phyloP scores from a whole-genome alignment of 306 rosid species.

The Arachis hypogaea region DNA sequence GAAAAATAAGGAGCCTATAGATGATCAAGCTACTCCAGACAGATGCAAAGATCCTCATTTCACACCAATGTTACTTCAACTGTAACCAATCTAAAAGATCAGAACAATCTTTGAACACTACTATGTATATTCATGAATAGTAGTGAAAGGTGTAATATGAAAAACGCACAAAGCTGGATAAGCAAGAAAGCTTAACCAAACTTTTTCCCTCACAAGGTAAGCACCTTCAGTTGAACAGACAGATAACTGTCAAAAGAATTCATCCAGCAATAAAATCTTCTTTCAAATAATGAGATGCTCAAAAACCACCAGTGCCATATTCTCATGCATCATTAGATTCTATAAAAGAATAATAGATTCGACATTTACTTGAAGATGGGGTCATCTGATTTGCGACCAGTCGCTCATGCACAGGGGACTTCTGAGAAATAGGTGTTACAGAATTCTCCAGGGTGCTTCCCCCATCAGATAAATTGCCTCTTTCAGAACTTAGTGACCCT shows the following conservation, averaged over 20 bases:
- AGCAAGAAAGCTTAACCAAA: background rate
- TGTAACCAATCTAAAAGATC: constrained; percentile 12
- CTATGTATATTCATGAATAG: background rate
- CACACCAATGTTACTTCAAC: constrained; percentile 1
- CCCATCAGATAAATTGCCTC: constrained; percentile 59
- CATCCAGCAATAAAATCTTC: constrained; percentile 13
- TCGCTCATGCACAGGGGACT: constrained; percentile 56
- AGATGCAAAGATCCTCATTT: constrained; percentile 2
- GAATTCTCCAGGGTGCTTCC: constrained; percentile 62
- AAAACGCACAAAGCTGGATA: background rate
- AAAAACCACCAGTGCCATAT: constrained; percentile 1
- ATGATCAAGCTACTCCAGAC: constrained; percentile 1
- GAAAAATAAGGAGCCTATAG: constrained; percentile 3
- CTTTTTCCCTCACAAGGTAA: background rate
- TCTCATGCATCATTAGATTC: constrained; percentile 23
- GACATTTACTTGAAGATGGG: constrained; percentile 59
- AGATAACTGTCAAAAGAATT: constrained; percentile 22
- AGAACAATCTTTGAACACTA: constrained; percentile 7
- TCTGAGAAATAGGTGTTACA: constrained; percentile 55
- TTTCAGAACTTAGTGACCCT: constrained; percentile 62
- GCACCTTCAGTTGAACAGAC: background rate
- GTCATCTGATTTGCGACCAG: constrained; percentile 49
- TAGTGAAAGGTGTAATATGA: background rate
- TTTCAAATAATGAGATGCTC: constrained; percentile 16
- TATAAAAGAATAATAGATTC: constrained; percentile 3